phyloP scores from a whole-genome alignment of 2,329 filamentous ascomycete species.

The Colletotrichum truncatum region DNA sequence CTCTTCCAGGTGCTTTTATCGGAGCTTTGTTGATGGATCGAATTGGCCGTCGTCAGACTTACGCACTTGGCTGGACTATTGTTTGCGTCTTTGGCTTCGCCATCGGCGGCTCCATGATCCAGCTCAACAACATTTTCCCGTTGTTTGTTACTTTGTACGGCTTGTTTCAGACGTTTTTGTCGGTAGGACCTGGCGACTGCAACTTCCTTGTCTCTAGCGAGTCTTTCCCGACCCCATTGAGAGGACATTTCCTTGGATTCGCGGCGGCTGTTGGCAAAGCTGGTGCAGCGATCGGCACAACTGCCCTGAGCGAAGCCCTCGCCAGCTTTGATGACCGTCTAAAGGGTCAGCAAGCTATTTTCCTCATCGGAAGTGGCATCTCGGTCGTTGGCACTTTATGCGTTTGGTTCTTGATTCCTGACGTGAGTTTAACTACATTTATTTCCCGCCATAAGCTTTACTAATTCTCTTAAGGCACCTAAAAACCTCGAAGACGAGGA shows the following conservation, averaged over 20 bases:
- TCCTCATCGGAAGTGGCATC: slow-evolving; percentile 39
- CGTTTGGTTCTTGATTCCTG: slow-evolving; percentile 38
- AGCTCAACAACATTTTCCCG: slow-evolving; percentile 55
- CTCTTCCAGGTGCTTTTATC: slow-evolving; percentile 35
- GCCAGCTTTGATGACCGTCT: slow-evolving; percentile 30
- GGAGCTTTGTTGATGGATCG: slow-evolving; percentile 35
- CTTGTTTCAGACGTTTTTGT: slow-evolving; percentile 56
- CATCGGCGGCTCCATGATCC: slow-evolving; percentile 56
- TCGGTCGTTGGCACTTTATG: slow-evolving; percentile 34
- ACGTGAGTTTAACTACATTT: slow-evolving; percentile 24
- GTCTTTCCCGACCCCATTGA: slow-evolving; percentile 57
- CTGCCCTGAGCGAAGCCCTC: slow-evolving; percentile 25
- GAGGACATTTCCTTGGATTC: slow-evolving; percentile 59
- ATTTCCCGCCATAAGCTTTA: too few species aligned
- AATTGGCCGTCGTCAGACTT: slow-evolving; percentile 35
- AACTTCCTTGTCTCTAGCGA: slow-evolving; percentile 59
- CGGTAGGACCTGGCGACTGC: slow-evolving; percentile 57
- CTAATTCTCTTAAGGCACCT: slow-evolving; percentile 22
- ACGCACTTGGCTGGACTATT: slow-evolving; percentile 33
- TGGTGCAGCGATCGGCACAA: slow-evolving; percentile 59
- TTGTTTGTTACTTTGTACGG: slow-evolving; percentile 62
- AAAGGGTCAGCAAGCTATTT: slow-evolving; percentile 37
- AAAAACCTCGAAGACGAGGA: slow-evolving; percentile 34
- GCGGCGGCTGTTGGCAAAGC: slow-evolving; percentile 60
- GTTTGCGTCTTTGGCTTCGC: slow-evolving; percentile 53